A percentile compares a stretch with the other conserved stretches of the same genome.
These are phyloP conservation scores for Nepenthes alata DNA, from an alignment of 179 eudicot species.

Conservation along the genomic window DNA sequence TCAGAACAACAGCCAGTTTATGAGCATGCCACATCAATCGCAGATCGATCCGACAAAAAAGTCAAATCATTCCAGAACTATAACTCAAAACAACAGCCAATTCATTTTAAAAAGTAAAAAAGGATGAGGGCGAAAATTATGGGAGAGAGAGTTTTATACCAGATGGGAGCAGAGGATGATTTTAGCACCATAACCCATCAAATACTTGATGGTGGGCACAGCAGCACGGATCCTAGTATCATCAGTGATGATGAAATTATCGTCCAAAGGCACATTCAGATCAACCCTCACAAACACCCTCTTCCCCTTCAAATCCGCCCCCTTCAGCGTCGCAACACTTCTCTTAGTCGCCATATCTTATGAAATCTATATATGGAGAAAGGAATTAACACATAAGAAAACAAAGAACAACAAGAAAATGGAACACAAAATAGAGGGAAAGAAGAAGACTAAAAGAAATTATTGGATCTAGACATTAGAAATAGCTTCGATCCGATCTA, in stretches of 20 bases:
- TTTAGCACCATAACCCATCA: constrained; percentile 30
- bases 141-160: constrained; percentile 12
- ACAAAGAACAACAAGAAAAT: too few species aligned
- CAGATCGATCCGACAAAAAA: too few species aligned
- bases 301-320: constrained; percentile 64
- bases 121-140: not conserved
- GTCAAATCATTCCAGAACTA: too few species aligned
- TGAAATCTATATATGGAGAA: not conserved
- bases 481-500: too few species aligned
- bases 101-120: not conserved
- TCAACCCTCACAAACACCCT: constrained; percentile 63
- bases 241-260: constrained; percentile 48
- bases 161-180: constrained; percentile 45
- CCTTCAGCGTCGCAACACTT: constrained; percentile 49
- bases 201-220: constrained; percentile 43
- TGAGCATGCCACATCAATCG: too few species aligned
- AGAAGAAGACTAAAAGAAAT: too few species aligned
- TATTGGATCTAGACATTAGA: too few species aligned
- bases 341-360: constrained; percentile 50
- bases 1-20: too few species aligned
- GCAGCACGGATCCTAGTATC: constrained; percentile 64
- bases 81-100: too few species aligned
- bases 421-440: too few species aligned
- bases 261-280: constrained; percentile 74
- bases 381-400: too few species aligned